Percentiles rank a stretch among this genome's conserved stretches.
Evolutionary conservation across 768 basidiomycete species (phyloP).

Genomic region (Podaxis sp.): DNA sequence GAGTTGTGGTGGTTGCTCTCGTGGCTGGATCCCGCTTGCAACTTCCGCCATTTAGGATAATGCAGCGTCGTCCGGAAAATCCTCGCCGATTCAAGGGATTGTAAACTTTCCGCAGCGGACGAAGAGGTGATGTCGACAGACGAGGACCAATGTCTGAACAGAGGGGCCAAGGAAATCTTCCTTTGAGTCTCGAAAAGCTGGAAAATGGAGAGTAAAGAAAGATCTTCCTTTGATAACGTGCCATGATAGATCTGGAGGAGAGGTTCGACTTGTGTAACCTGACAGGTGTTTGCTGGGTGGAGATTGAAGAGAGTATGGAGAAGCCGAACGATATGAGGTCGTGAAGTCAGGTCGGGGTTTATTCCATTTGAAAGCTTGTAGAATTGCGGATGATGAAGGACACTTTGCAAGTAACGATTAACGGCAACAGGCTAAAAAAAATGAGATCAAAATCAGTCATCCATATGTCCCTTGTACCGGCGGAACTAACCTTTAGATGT

Average conservation of each 20-base stretch:
- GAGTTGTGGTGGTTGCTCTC: slow-evolving; percentile 30
- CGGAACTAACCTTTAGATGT: slow-evolving; percentile 58
- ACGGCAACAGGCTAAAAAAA: slow-evolving; percentile 60
- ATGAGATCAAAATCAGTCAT: slow-evolving; percentile 6
- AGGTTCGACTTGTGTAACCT: slow-evolving; percentile 79
- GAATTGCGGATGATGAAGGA: slow-evolving; percentile 70
- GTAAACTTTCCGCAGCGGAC: slow-evolving; percentile 61
- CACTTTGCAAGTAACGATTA: slow-evolving; percentile 73
- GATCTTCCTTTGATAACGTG: slow-evolving; percentile 64
- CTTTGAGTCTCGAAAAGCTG: slow-evolving; percentile 74
- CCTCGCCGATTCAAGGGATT: slow-evolving; percentile 62
- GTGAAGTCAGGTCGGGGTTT: slow-evolving; percentile 29
- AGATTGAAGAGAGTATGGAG: slow-evolving; percentile 68
- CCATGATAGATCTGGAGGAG: slow-evolving; percentile 74
- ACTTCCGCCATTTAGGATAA: slow-evolving; percentile 65
- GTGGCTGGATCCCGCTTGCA: slow-evolving; percentile 35
- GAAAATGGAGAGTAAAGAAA: slow-evolving; percentile 70
- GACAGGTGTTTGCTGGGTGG: slow-evolving; percentile 82
- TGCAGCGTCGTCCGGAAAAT: slow-evolving; percentile 70
- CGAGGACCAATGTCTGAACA: slow-evolving; percentile 68
- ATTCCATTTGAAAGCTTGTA: slow-evolving; percentile 38
- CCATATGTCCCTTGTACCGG: not conserved
- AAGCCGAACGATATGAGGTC: slow-evolving; percentile 48
- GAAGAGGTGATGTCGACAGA: slow-evolving; percentile 39
- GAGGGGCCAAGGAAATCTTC: slow-evolving; percentile 57